Evolutionary conservation across 768 basidiomycete genomes (phyloP).

Genomic region (Hygrophorus russula): DNA sequence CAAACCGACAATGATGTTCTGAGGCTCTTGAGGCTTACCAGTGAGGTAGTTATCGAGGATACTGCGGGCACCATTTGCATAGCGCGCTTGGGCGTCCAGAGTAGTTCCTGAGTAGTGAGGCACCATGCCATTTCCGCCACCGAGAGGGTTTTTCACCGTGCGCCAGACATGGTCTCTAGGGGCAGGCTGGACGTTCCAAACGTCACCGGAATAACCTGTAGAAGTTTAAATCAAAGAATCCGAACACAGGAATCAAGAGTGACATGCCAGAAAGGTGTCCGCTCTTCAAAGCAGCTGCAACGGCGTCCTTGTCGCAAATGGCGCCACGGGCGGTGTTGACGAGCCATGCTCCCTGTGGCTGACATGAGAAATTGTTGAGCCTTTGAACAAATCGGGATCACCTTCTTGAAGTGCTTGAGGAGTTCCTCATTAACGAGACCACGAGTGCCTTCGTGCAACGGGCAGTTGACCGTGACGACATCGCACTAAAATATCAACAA

Average conservation of each 20-base stretch:
- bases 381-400: neutral
- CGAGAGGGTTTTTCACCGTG: constrained; percentile 67
- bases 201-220: constrained; percentile 34
- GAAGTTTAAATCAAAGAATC: constrained; percentile 21
- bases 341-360: constrained; percentile 61
- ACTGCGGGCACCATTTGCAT: constrained; percentile 59
- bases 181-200: constrained; percentile 84
- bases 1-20: constrained; percentile 71
- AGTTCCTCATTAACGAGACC: constrained; percentile 77
- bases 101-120: constrained; percentile 85
- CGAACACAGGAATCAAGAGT: neutral
- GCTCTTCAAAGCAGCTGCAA: constrained; percentile 62
- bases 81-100: constrained; percentile 81
- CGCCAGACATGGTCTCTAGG: constrained; percentile 84
- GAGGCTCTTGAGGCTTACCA: constrained; percentile 56
- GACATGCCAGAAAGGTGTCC: constrained; percentile 49
- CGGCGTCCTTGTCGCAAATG: constrained; percentile 77
- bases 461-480: constrained; percentile 80
- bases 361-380: neutral
- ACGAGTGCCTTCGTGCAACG: constrained; percentile 75
- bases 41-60: constrained; percentile 66
- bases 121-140: constrained; percentile 84
- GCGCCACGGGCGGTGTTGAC: constrained; percentile 93
- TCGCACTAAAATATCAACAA: constrained; percentile 39
- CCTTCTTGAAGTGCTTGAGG: constrained; percentile 77